Evolutionary conservation across 1,284 basidiomycete genomes (phyloP).

Genomic region (Moniliella sp.): DNA sequence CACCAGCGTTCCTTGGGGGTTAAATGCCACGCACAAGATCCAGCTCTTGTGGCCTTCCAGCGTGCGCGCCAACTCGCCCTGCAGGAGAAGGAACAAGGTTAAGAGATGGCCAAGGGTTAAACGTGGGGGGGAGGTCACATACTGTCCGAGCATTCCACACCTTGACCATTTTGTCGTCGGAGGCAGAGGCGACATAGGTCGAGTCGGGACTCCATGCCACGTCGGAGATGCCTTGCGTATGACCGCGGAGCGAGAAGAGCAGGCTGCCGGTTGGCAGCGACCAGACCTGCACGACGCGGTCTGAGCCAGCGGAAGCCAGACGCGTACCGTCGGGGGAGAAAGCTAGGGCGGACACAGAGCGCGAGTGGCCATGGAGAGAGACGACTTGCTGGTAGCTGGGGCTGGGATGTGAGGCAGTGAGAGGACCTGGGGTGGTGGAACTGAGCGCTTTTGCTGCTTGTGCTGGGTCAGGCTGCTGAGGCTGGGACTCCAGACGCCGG

Average conservation of each 20-base stretch:
- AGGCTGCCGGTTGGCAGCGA: conserved; percentile 8
- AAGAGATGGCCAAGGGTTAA: neutral
- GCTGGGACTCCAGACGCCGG: no score
- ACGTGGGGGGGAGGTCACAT: neutral
- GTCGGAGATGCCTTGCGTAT: conserved; percentile 16
- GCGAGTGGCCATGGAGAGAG: conserved; percentile 36
- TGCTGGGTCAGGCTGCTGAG: no score
- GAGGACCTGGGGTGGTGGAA: neutral
- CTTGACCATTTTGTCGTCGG: conserved; percentile 17
- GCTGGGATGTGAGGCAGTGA: neutral
- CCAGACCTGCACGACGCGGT: conserved; percentile 31
- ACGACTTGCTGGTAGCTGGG: conserved; percentile 17
- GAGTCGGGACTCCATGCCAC: conserved; percentile 19
- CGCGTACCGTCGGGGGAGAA: conserved; percentile 37
- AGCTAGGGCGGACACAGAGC: conserved; percentile 35
- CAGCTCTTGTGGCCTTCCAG: conserved; percentile 71
- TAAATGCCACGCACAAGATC: conserved; percentile 76
- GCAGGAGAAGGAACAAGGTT: neutral
- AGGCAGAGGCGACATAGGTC: conserved; percentile 15
- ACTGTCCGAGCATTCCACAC: conserved; percentile 12
- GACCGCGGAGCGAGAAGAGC: conserved; percentile 7
- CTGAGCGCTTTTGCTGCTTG: no score
- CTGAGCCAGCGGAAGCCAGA: conserved; percentile 33
- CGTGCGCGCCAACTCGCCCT: conserved; percentile 6
- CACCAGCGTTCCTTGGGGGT: conserved; percentile 63